These are phyloP conservation scores for Platanus orientalis DNA, from an alignment of 164 flowering plant species.

Conservation along the genomic window DNA sequence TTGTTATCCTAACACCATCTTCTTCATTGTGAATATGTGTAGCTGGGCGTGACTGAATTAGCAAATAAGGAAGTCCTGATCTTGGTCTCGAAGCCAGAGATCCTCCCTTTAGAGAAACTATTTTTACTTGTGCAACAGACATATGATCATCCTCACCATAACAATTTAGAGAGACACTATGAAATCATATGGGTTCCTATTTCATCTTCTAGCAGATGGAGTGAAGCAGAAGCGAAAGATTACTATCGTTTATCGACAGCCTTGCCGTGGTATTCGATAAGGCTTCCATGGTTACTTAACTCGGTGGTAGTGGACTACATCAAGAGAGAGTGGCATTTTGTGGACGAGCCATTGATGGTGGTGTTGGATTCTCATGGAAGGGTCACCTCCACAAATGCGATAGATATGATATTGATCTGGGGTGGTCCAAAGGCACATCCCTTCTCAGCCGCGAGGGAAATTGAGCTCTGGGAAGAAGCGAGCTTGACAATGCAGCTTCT, in stretches of 20 bases:
- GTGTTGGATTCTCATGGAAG: constrained; percentile 56
- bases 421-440: constrained; percentile 75
- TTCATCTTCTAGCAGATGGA: constrained; percentile 41
- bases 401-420: constrained; percentile 69
- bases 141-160: constrained; percentile 25
- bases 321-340: constrained; percentile 43
- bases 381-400: constrained; percentile 48
- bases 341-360: constrained; percentile 55
- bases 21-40: constrained; percentile 9
- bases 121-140: constrained; percentile 49
- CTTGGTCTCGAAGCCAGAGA: constrained; percentile 58
- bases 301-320: constrained; percentile 39
- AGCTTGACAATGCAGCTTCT: constrained; percentile 47
- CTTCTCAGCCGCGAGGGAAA: constrained; percentile 57
- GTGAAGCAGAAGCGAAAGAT: constrained; percentile 27
- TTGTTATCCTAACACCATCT: neutral
- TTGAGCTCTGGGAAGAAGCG: constrained; percentile 55
- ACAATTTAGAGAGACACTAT: constrained; percentile 27
- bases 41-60: constrained; percentile 50
- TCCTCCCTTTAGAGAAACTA: constrained; percentile 35
- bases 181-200: constrained; percentile 74
- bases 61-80: constrained; percentile 54
- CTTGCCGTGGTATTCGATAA: constrained; percentile 62
- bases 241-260: constrained; percentile 40
- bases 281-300: constrained; percentile 51